Conservation (phyloP, 208 protist genomes). For the Cochliopodium minus region DNA sequence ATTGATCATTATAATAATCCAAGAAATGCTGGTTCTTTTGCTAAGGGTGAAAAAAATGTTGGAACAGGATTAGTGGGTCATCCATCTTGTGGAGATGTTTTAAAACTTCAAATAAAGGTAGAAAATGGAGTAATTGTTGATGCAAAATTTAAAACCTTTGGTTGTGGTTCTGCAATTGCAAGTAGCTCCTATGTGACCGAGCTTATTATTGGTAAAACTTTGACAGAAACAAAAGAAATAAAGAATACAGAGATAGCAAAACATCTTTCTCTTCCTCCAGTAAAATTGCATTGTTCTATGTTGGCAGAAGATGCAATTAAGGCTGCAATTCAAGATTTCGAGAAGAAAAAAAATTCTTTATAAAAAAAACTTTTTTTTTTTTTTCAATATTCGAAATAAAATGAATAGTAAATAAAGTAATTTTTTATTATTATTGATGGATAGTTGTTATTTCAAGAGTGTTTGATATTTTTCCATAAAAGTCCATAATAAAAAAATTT, state of each 20-base stretch:
- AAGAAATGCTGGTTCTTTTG: constrained; percentile 86
- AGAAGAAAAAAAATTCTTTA: constrained; percentile 47
- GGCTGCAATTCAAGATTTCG: constrained; percentile 85
- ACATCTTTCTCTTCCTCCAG: constrained; percentile 91
- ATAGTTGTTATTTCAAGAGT: too few relatives aligned
- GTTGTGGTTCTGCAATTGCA: constrained; percentile 96
- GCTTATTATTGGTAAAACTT: constrained; percentile 84
- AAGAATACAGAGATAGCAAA: constrained; percentile 94
- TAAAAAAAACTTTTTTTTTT: neutral
- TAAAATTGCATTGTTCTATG: constrained; percentile 98
- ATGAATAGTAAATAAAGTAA: too few relatives aligned
- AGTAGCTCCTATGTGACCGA: constrained; percentile 86
- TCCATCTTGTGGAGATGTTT: constrained; percentile 95
- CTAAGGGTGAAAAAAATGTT: constrained; percentile 76
- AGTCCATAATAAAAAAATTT: too few relatives aligned
- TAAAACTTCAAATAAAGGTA: constrained; percentile 88
- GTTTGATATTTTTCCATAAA: too few relatives aligned
- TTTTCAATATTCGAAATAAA: too few relatives aligned
- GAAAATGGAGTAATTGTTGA: constrained; percentile 69
- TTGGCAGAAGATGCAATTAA: constrained; percentile 96
- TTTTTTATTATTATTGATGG: too few relatives aligned
- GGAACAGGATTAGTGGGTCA: constrained; percentile 93
- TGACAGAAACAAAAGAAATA: constrained; percentile 82
- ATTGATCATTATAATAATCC: constrained; percentile 97
- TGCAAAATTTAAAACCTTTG: constrained; percentile 95